Conservation (phyloP, 257 asterid genomes). For the Rhazya stricta region DNA sequence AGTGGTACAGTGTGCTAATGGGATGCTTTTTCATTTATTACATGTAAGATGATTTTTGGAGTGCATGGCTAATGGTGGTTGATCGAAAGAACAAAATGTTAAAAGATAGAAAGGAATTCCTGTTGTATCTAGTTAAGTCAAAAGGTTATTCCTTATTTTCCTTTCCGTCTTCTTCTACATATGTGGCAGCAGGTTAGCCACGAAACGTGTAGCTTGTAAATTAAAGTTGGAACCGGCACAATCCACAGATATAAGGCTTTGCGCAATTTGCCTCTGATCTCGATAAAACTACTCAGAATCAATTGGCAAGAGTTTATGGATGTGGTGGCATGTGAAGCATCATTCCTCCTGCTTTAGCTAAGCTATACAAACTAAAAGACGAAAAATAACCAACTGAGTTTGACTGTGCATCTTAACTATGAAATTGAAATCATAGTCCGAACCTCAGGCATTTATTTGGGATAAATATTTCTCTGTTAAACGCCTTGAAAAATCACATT, state of each 20-base stretch:
- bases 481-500: neutral
- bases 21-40: neutral
- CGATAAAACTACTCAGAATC: no score
- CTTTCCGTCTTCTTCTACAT: no score
- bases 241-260: no score
- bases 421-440: neutral
- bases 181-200: no score
- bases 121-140: neutral
- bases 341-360: neutral
- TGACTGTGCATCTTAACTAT: neutral
- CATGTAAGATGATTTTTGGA: neutral
- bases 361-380: neutral
- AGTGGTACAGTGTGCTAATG: neutral
- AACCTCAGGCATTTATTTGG: conserved; percentile 5
- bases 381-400: neutral
- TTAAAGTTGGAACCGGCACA: no score
- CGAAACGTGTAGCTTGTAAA: no score
- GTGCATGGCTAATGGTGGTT: neutral
- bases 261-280: no score
- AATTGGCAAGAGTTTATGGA: neutral
- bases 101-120: neutral
- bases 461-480: neutral
- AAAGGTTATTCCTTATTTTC: no score
- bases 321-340: neutral
- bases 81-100: neutral